Evolutionary conservation across 2,329 filamentous ascomycete genomes (phyloP), one percentile per base, ranked within the genome.

Genomic region (Aspergillus neoniger): DNA sequence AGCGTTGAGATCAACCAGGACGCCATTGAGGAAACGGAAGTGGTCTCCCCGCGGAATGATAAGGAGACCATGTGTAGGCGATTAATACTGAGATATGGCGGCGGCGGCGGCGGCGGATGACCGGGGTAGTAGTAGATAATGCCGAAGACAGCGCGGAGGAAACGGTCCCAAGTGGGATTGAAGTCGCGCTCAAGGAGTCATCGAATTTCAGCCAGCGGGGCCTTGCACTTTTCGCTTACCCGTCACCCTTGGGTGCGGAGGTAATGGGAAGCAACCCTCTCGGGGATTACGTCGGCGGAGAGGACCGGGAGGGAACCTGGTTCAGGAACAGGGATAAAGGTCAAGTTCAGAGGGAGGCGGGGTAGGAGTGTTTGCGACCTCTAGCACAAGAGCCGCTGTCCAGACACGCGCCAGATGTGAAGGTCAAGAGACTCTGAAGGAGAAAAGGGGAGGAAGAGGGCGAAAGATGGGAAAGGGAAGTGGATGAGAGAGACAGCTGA

Each of bases 1-100:
- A 72, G 59, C n/a, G 74, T 54, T 28, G 66, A 70, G 25, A 74
- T 55, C 2, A 65, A 55, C 65, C 67, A 73, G 56, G 67, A 66
- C 28, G 70, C 63, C 41, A 70, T 58, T 55, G 59, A 44, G 30
- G 60, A 17, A 30, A 57, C 39, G 43, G 56, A 63, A 47, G 60
- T 51, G 14, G 63, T 57, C 14, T 47, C 49, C 58, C 67, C 60
- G 55, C 62, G 51, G 43, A 56, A 65, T 55, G 61, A 64, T 57
- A 68, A 65, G 17, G 63, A 58, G 25, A 65, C 48, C 68, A 71
- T 72, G 48, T 60, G 57, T 14, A 43, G 30, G 9, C 39, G 55
- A 25, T 39, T 32, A 15, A 19, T 14, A 36, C 32, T 36, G 36
- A 59, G 39, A 15, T 23, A 38, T 8, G 21, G 21, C n/a, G 50